Conservation (phyloP, 139 green algal species). For the Spirogloea muscicola region DNA sequence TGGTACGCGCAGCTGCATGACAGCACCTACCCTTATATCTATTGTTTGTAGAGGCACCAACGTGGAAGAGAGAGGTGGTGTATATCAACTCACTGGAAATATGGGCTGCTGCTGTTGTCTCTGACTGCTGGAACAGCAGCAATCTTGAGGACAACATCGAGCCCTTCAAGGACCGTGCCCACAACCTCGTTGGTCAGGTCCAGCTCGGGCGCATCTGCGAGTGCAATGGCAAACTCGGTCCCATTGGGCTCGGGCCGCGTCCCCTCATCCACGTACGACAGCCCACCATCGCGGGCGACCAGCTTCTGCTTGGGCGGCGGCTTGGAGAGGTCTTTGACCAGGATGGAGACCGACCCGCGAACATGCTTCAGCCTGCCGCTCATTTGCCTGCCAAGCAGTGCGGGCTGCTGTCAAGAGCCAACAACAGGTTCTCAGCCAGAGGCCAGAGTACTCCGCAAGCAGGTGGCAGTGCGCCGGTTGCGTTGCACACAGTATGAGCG, state of each 20-base stretch:
- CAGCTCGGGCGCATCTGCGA: constrained; percentile 34
- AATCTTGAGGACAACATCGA: constrained; percentile 28
- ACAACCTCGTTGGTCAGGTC: constrained; percentile 46
- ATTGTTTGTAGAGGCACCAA: too few species aligned
- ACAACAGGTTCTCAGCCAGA: too few species aligned
- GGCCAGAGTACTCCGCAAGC: too few species aligned
- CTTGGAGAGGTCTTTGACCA: constrained; percentile 8
- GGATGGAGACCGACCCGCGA: background rate
- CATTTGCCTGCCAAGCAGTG: too few species aligned
- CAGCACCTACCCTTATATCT: background rate
- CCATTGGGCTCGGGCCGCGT: constrained; percentile 19
- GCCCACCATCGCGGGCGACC: constrained; percentile 14
- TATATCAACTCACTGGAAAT: constrained; percentile 18
- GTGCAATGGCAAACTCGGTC: constrained; percentile 36
- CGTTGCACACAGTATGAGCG: too few species aligned
- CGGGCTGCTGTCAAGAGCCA: too few species aligned
- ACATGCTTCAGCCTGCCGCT: background rate
- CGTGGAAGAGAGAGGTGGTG: background rate
- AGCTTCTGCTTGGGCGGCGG: constrained; percentile 41
- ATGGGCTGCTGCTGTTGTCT: constrained; percentile 24
- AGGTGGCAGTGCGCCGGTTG: too few species aligned
- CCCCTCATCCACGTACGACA: constrained; percentile 19
- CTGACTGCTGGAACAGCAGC: constrained; percentile 1
- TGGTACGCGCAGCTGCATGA: too few species aligned
- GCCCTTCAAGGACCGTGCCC: constrained; percentile 33